Evolutionary conservation across 169 alveolate species (phyloP), one percentile per base, ranked within the genome.

Genomic region (Eimeria brunetti): DNA sequence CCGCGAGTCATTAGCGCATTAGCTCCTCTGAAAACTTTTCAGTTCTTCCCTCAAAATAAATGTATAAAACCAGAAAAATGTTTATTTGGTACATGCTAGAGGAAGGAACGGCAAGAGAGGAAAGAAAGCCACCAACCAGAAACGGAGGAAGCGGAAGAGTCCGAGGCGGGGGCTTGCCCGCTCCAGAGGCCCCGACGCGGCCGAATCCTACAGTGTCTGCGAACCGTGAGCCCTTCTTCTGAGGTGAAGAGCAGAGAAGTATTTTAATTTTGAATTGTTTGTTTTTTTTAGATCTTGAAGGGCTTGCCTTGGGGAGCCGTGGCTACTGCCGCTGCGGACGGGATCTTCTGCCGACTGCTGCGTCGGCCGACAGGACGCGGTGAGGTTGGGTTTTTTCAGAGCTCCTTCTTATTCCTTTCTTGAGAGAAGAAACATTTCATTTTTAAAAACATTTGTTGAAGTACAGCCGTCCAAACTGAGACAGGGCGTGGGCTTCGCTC

Each of bases 111-210:
- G 58, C 58, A 22, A 22, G n/a, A 7, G n/a, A 64, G 75, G 41
- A 64, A 27, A 16, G n/a, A 64, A 16, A 64, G 75, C 41, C 1
- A 14, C 8, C 38, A 20, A 1, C 9, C 27, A 64, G 75, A n/a
- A 27, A n/a, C 75, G 7, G 41, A 64, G 41, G 41, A 64, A n/a
- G n/a, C n/a, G n/a, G n/a, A n/a, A n/a, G n/a, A n/a, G n/a, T n/a
- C 7, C 60, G 60, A 27, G 22, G 41, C 41, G 9, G 75, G 44
- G 75, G 41, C 75, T 64, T 64, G 41, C 75, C 41, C 41, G 75
- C 16, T 64, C 75, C 41, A 64, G 41, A 64, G 75, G 75, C 75
- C 75, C 75, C 75, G 41, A 20, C 41, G 75, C 75, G 18, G 75
- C 36, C 41, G 41, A 64, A 64, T 64, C 75, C 75, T 41, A 64